Evolutionary conservation across 2,329 filamentous ascomycete genomes (phyloP), one percentile per base, ranked within the genome.

Genomic region (Hymenoscyphus infarciens): DNA sequence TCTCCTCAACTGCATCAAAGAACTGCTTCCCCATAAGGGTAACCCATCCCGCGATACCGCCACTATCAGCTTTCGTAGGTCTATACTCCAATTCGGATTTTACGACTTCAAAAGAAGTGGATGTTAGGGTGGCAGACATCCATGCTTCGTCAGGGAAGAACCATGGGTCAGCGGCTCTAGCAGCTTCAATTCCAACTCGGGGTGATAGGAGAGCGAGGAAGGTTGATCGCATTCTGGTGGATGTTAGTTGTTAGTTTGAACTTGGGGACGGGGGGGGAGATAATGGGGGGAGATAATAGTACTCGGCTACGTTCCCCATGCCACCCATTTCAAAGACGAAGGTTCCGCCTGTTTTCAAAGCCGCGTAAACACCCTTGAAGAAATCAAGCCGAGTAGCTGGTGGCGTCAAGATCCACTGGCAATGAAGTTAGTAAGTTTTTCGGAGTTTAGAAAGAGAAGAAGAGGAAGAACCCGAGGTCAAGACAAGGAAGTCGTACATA

Each of bases 291-390:
- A 27, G n/a, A n/a, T n/a, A 29, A 27, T 10, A 53, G 42, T 8
- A 61, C 59, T 90, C 88, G 1, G 79, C 77, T 0, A 89, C 80
- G 73, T 91, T 90, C 22, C 88, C 89, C 57, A 86, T 80, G 0
- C 87, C 88, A 59, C 89, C 88, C 84, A 88, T 88, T 74, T 91
- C 88, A 69, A 91, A 89, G 10, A 83, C 81, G 63, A 91, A 86
- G 0, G 69, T 70, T 1, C 86, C 88, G 11, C 80, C 81, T 0
- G 83, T 81, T 38, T 77, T 79, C 1, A 91, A 79, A 0, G 81
- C 77, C 8, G 75, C 75, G 64, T 81, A 75, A 2, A 86, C 79
- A 45, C 78, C 82, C 7, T 70, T 67, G 69, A 90, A 86, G 73
- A 88, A 83, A 31, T 73, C 69, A 3, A 74, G 67, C 10, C 84